Base-by-base conservation (phyloP, 129 eudicot genomes). In the Solidago caesia region DNA sequence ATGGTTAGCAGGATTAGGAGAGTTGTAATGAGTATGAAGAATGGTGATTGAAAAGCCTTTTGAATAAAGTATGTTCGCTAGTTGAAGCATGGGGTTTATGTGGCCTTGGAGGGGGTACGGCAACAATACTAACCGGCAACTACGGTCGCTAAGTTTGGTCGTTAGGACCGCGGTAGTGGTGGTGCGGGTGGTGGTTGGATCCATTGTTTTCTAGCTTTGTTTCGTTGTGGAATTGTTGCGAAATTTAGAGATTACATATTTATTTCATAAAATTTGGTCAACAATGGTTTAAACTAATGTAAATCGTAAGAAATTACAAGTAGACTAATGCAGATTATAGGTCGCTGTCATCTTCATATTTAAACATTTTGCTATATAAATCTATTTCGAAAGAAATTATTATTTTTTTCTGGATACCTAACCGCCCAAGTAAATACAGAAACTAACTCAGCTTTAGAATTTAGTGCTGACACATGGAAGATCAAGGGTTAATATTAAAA, bases 81-180 rank as follows among this genome's bases (percentile, higher is more conserved):
- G 82, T 53, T 85, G 92, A 77, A 88, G 75, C 89, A 85, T 80
- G 2, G 92, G 89, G 60, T 58, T 88, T 77, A 78, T 64, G 79
- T 88, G 92, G 67, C 92, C 89, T 78, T 85, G 89, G 6, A 82
- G 8, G 0, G 89, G 92, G 11, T 77, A 7, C 7, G 89, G 92
- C 25, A 88, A 74, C 27, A 84, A 71, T 16, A 81, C 64, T 45
- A 87, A 6, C 7, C 78, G 70, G 6, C 67, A n/a, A 49, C 71
- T 9, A 2, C 7, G 57, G 59, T 68, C 9, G 66, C 11, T 16
- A 2, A 25, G 12, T 60, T 16, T 71, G 9, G 61, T 4, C 2
- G 61, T 15, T 56, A 15, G 27, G 61, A 56, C 14, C 2, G 61
- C 15, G 7, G 27, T 1, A 15, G 27, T 56, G 25, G 16, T 25